phyloP scores from a whole-genome alignment of 2,329 filamentous ascomycete species.

The Didymosphaeria variabile region DNA sequence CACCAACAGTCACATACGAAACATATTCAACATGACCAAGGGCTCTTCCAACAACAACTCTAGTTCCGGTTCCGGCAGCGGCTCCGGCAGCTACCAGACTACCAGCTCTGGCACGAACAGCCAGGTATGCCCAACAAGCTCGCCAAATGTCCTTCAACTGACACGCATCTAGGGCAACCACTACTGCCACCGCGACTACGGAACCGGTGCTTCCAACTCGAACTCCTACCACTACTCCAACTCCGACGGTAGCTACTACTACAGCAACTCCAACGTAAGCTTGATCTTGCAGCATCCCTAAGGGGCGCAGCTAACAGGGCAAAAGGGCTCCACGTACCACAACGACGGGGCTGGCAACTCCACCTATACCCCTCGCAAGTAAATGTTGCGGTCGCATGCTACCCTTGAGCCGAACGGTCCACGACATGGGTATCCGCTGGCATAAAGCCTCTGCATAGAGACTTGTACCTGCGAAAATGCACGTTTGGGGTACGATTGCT shows the following conservation, averaged over 20 bases:
- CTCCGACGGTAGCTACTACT: constrained; percentile 48
- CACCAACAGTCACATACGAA: background rate
- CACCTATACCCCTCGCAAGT: constrained; percentile 39
- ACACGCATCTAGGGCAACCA: constrained; percentile 46
- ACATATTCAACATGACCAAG: constrained; percentile 10
- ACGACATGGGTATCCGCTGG: background rate
- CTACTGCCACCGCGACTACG: constrained; percentile 52
- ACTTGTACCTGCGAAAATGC: background rate
- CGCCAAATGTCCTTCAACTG: background rate
- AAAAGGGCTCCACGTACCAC: constrained; percentile 49
- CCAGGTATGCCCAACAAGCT: constrained; percentile 28
- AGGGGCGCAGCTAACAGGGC: constrained; percentile 6
- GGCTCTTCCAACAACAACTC: constrained; percentile 24
- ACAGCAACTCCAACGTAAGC: constrained; percentile 47
- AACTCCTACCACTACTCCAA: constrained; percentile 56
- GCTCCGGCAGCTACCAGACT: constrained; percentile 44
- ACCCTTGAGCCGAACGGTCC: background rate
- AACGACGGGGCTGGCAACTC: constrained; percentile 46
- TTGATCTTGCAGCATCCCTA: background rate
- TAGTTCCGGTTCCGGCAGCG: constrained; percentile 19
- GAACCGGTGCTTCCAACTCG: constrained; percentile 41
- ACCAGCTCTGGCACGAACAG: constrained; percentile 54
- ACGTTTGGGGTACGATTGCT: no score
- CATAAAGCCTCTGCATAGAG: background rate
- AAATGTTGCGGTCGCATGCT: constrained; percentile 3